A percentile compares a stretch with the other conserved stretches of the same genome.
Evolutionary conservation across 2,329 filamentous ascomycete genomes (phyloP).

Genomic region (Niveomyces coronatus): DNA sequence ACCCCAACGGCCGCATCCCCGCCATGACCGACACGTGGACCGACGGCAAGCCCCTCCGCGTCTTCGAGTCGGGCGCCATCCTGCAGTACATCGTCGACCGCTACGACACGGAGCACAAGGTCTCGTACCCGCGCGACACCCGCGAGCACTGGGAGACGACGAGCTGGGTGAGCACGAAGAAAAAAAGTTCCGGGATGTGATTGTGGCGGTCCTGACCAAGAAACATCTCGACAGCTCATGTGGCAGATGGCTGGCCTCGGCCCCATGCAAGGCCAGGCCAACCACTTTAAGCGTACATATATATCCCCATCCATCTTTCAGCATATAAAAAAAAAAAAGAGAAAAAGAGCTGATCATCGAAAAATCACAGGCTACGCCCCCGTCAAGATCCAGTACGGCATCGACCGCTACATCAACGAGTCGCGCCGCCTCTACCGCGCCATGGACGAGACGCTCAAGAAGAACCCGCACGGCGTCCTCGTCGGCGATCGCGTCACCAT

Average conservation of each 20-base stretch:
- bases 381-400: slow-evolving; percentile 71
- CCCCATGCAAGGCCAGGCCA: slow-evolving; percentile 72
- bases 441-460: slow-evolving; percentile 59
- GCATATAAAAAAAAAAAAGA: neutral
- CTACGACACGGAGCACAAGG: slow-evolving; percentile 73
- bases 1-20: slow-evolving; percentile 87
- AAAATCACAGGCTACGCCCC: slow-evolving; percentile 66
- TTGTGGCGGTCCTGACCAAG: neutral
- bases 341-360: neutral
- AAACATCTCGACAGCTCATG: slow-evolving; percentile 34
- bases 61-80: slow-evolving; percentile 80
- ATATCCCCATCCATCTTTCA: neutral
- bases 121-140: slow-evolving; percentile 64
- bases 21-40: slow-evolving; percentile 71
- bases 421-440: slow-evolving; percentile 72
- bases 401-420: slow-evolving; percentile 75
- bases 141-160: slow-evolving; percentile 70
- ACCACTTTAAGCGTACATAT: slow-evolving; percentile 60
- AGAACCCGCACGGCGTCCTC: slow-evolving; percentile 45
- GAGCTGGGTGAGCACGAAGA: slow-evolving; percentile 51
- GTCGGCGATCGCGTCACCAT: slow-evolving; percentile 61
- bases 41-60: slow-evolving; percentile 60
- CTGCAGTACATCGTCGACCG: slow-evolving; percentile 73
- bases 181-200: neutral
- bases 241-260: slow-evolving; percentile 74